Base-by-base conservation (phyloP, 805 yeast species). In the Cyberlindnera japonica region DNA sequence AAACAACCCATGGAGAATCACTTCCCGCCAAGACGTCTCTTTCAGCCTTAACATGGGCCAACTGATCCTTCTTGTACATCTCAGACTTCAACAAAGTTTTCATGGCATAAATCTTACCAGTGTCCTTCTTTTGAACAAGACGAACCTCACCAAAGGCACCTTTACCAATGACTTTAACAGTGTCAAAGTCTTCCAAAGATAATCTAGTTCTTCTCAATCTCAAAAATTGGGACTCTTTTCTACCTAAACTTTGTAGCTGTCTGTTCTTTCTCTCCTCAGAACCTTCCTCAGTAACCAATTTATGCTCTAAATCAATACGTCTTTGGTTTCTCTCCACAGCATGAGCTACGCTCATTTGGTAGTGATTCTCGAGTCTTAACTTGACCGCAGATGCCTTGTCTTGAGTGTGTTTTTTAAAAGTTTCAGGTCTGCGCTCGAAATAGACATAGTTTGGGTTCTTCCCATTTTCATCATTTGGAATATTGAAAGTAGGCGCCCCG, bases 131-230 rank as follows among this genome's bases (percentile, higher is more conserved):
- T 50, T 89, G 78, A 2, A 98, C 99, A 48, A 93, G 67, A 57
- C 88, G 89, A 21, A 93, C 99, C 64, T 93, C 96, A 35, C 99
- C 99, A 61, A 93, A 93, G 3, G 99, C 99, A 61, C 99, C 99
- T 68, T 93, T 98, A 24, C 99, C 99, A 30, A 93, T 97, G 63
- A 93, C 99, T 6, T 98, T 93, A 46, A 93, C 83, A 68, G 93
- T 88, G 57, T 89, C 93, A 60, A 93, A 93, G 63, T 93, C 99
- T 49, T 90, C 91, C 56, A 89, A 86, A 54, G 84, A 83, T 27
- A 96, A 93, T 64, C 88, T 87, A 38, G 89, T 74, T 61, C 99
- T 77, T 57, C 97, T 75, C 58, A 88, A 83, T 53, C 99, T 77
- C 53, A 93, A 71, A 39, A 83, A 76, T 8, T 91, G 95, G 27